Evolutionary conservation across 2,329 filamentous ascomycete species (phyloP).

Genomic region (Daldinia eschscholtzii): DNA sequence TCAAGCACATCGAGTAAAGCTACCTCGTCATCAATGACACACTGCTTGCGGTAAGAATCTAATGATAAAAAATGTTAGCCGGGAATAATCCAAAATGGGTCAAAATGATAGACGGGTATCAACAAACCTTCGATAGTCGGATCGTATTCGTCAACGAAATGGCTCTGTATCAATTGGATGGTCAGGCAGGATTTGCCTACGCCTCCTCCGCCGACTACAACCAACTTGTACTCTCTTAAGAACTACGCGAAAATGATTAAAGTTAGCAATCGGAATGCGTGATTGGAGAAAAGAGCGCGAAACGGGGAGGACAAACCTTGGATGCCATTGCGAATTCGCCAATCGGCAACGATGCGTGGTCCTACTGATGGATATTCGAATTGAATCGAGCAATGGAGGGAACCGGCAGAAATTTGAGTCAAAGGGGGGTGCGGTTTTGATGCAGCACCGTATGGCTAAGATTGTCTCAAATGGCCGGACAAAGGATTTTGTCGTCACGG

Average conservation of each 20-base stretch:
- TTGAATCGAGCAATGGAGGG: slow-evolving; percentile 7
- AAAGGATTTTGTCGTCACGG: slow-evolving; percentile 34
- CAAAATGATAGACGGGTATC: slow-evolving; percentile 13
- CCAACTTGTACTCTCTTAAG: slow-evolving; percentile 92
- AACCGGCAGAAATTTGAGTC: slow-evolving; percentile 20
- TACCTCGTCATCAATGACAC: slow-evolving; percentile 97
- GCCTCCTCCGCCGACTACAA: slow-evolving; percentile 97
- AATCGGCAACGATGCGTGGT: slow-evolving; percentile 36
- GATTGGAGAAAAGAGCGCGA: background rate
- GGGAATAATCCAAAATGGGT: background rate
- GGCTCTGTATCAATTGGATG: slow-evolving; percentile 94
- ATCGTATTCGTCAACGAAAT: slow-evolving; percentile 99
- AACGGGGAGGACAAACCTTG: slow-evolving; percentile 52
- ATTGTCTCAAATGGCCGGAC: slow-evolving; percentile 32
- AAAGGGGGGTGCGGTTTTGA: slow-evolving; percentile 17
- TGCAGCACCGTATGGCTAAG: slow-evolving; percentile 24
- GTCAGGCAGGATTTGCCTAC: slow-evolving; percentile 99
- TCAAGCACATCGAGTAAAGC: slow-evolving; percentile 97
- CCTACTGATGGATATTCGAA: slow-evolving; percentile 35
- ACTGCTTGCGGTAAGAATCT: slow-evolving; percentile 99
- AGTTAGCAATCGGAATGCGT: slow-evolving; percentile 39
- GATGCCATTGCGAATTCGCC: slow-evolving; percentile 55
- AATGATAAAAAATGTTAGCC: slow-evolving; percentile 42
- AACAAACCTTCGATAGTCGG: slow-evolving; percentile 95
- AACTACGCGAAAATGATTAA: slow-evolving; percentile 66